Evolutionary conservation across 2,329 filamentous ascomycete species (phyloP).

Genomic region (Fusarium sp.): DNA sequence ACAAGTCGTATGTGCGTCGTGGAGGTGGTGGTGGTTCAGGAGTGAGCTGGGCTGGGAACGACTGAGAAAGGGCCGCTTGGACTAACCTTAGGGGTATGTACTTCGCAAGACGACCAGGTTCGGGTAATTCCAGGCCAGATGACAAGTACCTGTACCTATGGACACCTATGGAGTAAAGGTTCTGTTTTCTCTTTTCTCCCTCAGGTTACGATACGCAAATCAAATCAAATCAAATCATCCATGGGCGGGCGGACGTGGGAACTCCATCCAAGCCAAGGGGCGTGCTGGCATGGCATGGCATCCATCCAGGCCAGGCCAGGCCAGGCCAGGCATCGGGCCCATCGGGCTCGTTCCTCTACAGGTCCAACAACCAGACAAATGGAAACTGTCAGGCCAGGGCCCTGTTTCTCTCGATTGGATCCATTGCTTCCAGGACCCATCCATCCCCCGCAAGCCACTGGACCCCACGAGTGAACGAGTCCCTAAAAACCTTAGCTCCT

Average conservation of each 20-base stretch:
- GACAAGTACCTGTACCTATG: background rate
- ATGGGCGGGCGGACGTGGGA: background rate
- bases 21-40: background rate
- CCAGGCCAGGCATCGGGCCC: background rate
- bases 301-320: too few species aligned
- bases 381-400: background rate
- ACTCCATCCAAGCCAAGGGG: background rate
- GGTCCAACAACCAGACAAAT: background rate
- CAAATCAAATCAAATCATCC: background rate
- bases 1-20: background rate
- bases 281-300: background rate
- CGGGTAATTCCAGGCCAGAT: background rate
- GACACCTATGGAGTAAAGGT: background rate
- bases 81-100: conserved; percentile 30
- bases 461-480: conserved; percentile 21
- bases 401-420: background rate
- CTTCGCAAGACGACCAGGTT: background rate
- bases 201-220: background rate
- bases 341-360: background rate
- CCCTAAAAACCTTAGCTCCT: conserved; percentile 16
- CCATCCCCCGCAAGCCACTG: conserved; percentile 30
- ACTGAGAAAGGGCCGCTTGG: conserved; percentile 36
- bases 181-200: conserved; percentile 34
- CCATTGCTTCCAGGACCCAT: conserved; percentile 8
- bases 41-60: conserved; percentile 3